Base-by-base conservation (phyloP, 768 basidiomycete species). In the Psilocybe subaeruginosa region DNA sequence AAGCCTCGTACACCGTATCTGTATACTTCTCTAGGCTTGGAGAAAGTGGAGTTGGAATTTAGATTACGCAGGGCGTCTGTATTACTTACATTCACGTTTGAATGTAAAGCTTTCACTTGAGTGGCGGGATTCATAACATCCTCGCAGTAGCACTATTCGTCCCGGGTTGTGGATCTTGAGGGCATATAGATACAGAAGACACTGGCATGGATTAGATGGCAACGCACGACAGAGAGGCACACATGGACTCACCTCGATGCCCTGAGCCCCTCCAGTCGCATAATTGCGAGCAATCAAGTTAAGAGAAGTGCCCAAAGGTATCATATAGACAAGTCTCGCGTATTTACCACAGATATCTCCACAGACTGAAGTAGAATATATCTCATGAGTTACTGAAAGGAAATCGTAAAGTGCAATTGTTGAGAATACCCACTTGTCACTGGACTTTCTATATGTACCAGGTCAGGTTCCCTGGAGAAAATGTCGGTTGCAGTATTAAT, bases 261-360 rank as follows among this genome's bases (percentile, higher is more conserved):
- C 83, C 69, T 97, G 98, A 77, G 92, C 90, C 29, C 97, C 97
- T 46, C 97, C 87, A 76, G 98, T 96, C 45, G 98, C 96, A 73
- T 99, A 99, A 73, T 99, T 35, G 33, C 33, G 27, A 23, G 27
- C 39, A 41, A 58, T 6, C 33, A 45, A 37, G 43, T 58, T 19
- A 33, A 39, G 46, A 9, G 41, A 48, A 39, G 17, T 29, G 4
- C 14, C 12, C 12, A 35, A 11, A 11, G 23, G 37, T 9, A 37
- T 31, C 11, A 17, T 14, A 39, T 51, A 50, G 57, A 33, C 30
- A 61, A 68, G 64, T 43, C 73, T 72, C 79, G 95, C 95, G 75
- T 94, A 98, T 90, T 98, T 96, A 8, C 96, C 96, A 69, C 97
- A 96, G 50, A 98, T 95, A 79, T 98, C 96, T 17, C 96, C 96